Evolutionary conservation across 2,329 filamentous ascomycete species (phyloP).

Genomic region (Albifimbria verrucaria): DNA sequence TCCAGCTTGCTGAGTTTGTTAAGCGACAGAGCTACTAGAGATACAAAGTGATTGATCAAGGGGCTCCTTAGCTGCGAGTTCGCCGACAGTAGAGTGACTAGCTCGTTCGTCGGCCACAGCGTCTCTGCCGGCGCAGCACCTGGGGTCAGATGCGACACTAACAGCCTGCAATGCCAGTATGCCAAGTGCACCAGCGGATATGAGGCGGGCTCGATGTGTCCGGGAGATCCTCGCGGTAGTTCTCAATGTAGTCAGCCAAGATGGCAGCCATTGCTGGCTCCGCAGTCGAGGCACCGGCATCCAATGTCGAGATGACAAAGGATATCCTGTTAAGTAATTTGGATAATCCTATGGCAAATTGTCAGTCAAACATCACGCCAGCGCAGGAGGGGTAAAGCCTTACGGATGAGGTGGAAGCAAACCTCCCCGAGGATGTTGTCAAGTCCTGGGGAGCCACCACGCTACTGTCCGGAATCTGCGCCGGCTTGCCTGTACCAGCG

Average conservation of each 20-base stretch:
- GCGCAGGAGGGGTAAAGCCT: constrained; percentile 30
- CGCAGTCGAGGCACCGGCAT: constrained; percentile 29
- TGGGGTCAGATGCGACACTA: constrained; percentile 59
- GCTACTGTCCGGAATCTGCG: constrained; percentile 60
- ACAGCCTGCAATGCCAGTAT: constrained; percentile 67
- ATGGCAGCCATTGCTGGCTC: constrained; percentile 30
- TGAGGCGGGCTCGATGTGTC: constrained; percentile 47
- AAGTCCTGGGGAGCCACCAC: constrained; percentile 60
- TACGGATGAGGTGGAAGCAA: constrained; percentile 63
- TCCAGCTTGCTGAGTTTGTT: constrained; percentile 55
- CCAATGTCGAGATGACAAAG: constrained; percentile 33
- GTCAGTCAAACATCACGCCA: constrained; percentile 8
- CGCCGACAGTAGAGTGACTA: constrained; percentile 54
- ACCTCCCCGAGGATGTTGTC: constrained; percentile 58
- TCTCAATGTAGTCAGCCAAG: constrained; percentile 44
- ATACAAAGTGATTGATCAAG: constrained; percentile 64
- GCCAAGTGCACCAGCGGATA: constrained; percentile 60
- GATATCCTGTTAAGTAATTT: constrained; percentile 47
- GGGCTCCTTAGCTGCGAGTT: constrained; percentile 57
- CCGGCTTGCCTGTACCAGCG: constrained; percentile 59
- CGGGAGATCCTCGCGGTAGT: constrained; percentile 64
- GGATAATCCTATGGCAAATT: constrained; percentile 43
- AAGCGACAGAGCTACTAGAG: constrained; percentile 58
- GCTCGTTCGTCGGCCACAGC: constrained; percentile 57
- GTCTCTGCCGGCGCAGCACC: constrained; percentile 54